Evolutionary conservation across 345 rosid species (phyloP).

Genomic region (Camelina laxa): DNA sequence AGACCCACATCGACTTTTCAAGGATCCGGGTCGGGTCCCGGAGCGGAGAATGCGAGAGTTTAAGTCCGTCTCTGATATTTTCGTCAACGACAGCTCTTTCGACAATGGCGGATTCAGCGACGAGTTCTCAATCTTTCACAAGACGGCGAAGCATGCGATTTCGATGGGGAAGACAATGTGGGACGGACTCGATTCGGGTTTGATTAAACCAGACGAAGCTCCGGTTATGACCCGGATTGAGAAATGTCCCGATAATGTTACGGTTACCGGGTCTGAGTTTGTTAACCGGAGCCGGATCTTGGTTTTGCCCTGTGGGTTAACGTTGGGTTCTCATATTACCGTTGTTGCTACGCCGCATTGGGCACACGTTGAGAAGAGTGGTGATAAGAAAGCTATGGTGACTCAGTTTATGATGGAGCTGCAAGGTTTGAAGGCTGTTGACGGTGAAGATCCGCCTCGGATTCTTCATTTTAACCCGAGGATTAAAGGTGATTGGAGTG

Average conservation of each 20-base stretch:
- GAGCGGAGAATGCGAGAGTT: slow-evolving; percentile 22
- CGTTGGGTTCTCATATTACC: slow-evolving; percentile 83
- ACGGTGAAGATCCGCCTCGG: slow-evolving; percentile 76
- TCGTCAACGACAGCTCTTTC: slow-evolving; percentile 50
- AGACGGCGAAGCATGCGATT: slow-evolving; percentile 71
- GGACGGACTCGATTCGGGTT: slow-evolving; percentile 57
- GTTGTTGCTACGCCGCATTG: slow-evolving; percentile 83
- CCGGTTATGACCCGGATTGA: slow-evolving; percentile 46
- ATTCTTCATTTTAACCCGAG: slow-evolving; percentile 75
- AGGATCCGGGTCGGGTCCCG: slow-evolving; percentile 41
- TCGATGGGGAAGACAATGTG: slow-evolving; percentile 67
- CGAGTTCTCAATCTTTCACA: slow-evolving; percentile 63
- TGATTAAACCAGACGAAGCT: slow-evolving; percentile 8
- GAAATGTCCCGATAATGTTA: slow-evolving; percentile 64
- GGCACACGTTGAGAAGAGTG: slow-evolving; percentile 66
- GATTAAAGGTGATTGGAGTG: slow-evolving; percentile 79
- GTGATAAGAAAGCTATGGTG: slow-evolving; percentile 62
- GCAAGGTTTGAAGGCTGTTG: slow-evolving; percentile 66
- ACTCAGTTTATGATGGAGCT: slow-evolving; percentile 84
- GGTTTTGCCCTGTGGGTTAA: slow-evolving; percentile 84
- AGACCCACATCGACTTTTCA: slow-evolving; percentile 52
- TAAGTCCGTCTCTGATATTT: slow-evolving; percentile 56
- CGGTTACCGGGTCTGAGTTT: slow-evolving; percentile 65
- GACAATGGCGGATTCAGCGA: slow-evolving; percentile 49
- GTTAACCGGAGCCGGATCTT: slow-evolving; percentile 49